These are phyloP conservation scores for Agrocybe pediades DNA, from an alignment of 768 basidiomycete species.

Conservation along the genomic window DNA sequence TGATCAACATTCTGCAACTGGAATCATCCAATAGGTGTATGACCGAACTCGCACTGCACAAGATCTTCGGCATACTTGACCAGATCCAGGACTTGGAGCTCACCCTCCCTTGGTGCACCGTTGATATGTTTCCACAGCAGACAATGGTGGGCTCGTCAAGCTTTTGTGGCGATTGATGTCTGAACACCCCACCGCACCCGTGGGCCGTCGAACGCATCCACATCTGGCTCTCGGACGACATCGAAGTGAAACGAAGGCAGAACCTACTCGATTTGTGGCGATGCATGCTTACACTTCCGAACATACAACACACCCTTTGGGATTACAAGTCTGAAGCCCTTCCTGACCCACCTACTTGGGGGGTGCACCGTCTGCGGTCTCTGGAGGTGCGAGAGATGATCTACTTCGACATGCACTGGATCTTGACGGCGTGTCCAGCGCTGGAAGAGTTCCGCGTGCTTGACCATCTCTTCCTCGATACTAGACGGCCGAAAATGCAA, in stretches of 20 bases:
- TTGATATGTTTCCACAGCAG: not conserved
- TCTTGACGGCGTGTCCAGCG: not conserved
- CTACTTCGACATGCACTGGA: not conserved
- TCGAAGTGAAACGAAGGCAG: not conserved
- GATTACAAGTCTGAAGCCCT: not conserved
- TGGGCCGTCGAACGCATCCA: not conserved
- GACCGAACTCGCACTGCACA: not conserved
- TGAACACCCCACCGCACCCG: not conserved
- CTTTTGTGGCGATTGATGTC: not conserved
- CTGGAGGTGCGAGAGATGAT: not conserved
- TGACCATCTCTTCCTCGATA: not conserved
- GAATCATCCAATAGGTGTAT: not conserved
- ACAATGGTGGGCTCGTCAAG: not conserved
- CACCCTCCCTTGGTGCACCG: not conserved
- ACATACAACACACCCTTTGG: not conserved
- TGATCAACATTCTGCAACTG: not conserved
- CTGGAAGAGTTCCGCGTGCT: not conserved
- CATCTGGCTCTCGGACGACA: not conserved
- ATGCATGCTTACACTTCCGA: not conserved
- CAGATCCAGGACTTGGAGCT: not conserved
- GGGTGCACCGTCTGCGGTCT: not conserved
- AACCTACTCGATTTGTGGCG: not conserved
- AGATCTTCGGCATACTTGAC: not conserved
- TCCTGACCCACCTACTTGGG: not conserved
- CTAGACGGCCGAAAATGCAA: too few relatives aligned